Evolutionary conservation across 169 alveolate genomes (phyloP).

Genomic region (Eimeria sp.): DNA sequence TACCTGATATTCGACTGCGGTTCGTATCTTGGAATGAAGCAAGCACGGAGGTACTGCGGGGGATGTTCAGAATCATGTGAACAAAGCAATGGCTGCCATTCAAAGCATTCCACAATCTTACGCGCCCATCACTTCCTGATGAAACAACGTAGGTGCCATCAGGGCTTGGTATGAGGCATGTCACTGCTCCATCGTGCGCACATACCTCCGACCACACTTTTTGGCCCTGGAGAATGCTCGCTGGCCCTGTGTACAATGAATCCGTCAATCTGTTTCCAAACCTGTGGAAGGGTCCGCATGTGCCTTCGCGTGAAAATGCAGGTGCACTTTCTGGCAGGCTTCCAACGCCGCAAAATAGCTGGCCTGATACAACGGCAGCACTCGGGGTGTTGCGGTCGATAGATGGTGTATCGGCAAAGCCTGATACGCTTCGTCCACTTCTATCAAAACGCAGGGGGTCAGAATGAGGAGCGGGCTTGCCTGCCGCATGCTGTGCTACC

Average conservation of each 20-base stretch:
- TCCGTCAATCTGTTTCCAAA: background rate
- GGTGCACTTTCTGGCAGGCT: background rate
- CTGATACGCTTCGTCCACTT: background rate
- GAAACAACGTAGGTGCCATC: slow-evolving; percentile 84
- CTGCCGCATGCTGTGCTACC: background rate
- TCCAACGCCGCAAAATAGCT: background rate
- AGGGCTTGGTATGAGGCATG: slow-evolving; percentile 65
- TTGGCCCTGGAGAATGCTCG: background rate
- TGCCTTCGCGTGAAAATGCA: background rate
- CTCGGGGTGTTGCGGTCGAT: background rate
- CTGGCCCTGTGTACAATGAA: background rate
- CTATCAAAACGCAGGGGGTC: background rate
- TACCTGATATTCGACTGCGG: background rate
- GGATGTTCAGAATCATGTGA: slow-evolving; percentile 61
- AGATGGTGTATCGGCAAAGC: background rate
- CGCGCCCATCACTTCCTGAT: slow-evolving; percentile 85
- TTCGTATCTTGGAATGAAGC: background rate
- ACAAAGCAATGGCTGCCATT: slow-evolving; percentile 86
- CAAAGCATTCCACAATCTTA: slow-evolving; percentile 86
- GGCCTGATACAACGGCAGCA: background rate
- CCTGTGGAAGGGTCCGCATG: background rate
- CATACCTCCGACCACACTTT: background rate
- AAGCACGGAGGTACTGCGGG: background rate
- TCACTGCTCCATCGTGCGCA: slow-evolving; percentile 88
- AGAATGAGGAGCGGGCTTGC: background rate